Percentiles rank a stretch among this genome's conserved stretches.
These are phyloP conservation scores for Westerdykella sp. DNA, from an alignment of 2,329 filamentous ascomycete genomes.

Conservation along the genomic window DNA sequence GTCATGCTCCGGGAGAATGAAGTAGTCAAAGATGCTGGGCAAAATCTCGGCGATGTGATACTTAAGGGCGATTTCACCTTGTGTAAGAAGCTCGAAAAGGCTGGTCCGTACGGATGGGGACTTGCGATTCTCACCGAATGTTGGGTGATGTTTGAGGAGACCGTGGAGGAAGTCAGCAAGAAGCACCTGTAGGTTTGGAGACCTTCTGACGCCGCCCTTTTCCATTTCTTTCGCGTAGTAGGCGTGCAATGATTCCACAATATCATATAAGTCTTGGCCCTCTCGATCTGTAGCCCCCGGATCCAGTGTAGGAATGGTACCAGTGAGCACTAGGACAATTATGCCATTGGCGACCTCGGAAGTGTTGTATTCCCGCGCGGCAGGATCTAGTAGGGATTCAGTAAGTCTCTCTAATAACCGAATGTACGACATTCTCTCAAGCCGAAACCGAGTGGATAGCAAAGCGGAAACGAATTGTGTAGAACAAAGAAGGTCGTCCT, in stretches of 20 bases:
- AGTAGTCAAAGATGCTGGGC: slow-evolving; percentile 70
- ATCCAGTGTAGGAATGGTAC: slow-evolving; percentile 23
- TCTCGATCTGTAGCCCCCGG: slow-evolving; percentile 19
- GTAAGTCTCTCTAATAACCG: slow-evolving; percentile 26
- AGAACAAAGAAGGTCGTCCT: slow-evolving; percentile 26
- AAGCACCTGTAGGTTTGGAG: slow-evolving; percentile 59
- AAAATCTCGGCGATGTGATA: slow-evolving; percentile 66
- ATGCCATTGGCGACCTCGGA: slow-evolving; percentile 35
- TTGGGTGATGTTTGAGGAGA: slow-evolving; percentile 60
- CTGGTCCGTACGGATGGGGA: slow-evolving; percentile 62
- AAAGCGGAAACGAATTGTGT: slow-evolving; percentile 25
- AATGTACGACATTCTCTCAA: slow-evolving; percentile 21
- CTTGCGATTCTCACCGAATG: slow-evolving; percentile 57
- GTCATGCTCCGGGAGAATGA: slow-evolving; percentile 76
- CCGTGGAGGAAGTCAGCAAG: slow-evolving; percentile 64
- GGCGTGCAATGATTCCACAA: slow-evolving; percentile 69
- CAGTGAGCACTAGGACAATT: slow-evolving; percentile 29
- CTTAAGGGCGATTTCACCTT: slow-evolving; percentile 64
- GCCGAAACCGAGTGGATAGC: slow-evolving; percentile 16
- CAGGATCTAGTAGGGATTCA: slow-evolving; percentile 28
- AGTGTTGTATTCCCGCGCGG: slow-evolving; percentile 32
- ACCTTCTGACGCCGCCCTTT: slow-evolving; percentile 58
- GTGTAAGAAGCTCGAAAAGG: slow-evolving; percentile 65
- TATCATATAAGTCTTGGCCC: slow-evolving; percentile 47
- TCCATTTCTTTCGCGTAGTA: slow-evolving; percentile 67